Percentiles rank a stretch among this genome's conserved stretches.
phyloP scores from a whole-genome alignment of 2,329 filamentous ascomycete species.

The Escovopsis weberi region DNA sequence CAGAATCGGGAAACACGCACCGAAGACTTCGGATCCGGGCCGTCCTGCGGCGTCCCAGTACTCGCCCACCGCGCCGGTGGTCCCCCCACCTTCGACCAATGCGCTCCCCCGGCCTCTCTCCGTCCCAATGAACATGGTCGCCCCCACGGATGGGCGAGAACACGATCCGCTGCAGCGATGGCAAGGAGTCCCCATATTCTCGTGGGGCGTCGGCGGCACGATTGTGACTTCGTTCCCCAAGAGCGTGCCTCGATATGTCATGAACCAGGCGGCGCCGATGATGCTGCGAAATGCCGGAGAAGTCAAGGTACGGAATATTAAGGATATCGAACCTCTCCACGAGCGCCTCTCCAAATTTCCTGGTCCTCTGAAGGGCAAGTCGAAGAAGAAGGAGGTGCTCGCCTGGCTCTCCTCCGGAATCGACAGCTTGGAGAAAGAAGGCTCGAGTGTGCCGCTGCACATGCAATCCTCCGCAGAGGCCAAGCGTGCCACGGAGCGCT shows the following conservation, averaged over 20 bases:
- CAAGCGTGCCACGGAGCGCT: constrained; percentile 63
- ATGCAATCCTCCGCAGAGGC: constrained; percentile 42
- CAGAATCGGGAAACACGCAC: constrained; percentile 21
- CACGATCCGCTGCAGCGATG: constrained; percentile 73
- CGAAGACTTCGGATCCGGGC: constrained; percentile 25
- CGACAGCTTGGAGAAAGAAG: constrained; percentile 50
- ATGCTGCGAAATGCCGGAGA: constrained; percentile 74
- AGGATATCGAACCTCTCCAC: constrained; percentile 54
- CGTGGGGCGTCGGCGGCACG: constrained; percentile 75
- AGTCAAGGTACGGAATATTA: constrained; percentile 62
- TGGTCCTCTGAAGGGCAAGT: constrained; percentile 74
- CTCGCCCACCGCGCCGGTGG: constrained; percentile 24
- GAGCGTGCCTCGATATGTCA: constrained; percentile 72
- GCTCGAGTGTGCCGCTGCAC: constrained; percentile 33
- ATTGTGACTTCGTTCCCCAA: constrained; percentile 79
- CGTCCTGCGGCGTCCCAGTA: constrained; percentile 42
- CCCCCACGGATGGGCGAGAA: constrained; percentile 51
- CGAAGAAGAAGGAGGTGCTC: constrained; percentile 87
- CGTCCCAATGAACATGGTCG: constrained; percentile 40
- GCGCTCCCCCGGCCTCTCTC: constrained; percentile 34
- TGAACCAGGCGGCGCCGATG: constrained; percentile 56
- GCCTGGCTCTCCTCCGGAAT: constrained; percentile 71
- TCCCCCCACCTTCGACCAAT: constrained; percentile 13
- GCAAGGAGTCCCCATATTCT: constrained; percentile 77
- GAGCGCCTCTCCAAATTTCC: constrained; percentile 72